Base-by-base conservation (phyloP, 2,329 filamentous ascomycete genomes). In the Fusarium lateritium region DNA sequence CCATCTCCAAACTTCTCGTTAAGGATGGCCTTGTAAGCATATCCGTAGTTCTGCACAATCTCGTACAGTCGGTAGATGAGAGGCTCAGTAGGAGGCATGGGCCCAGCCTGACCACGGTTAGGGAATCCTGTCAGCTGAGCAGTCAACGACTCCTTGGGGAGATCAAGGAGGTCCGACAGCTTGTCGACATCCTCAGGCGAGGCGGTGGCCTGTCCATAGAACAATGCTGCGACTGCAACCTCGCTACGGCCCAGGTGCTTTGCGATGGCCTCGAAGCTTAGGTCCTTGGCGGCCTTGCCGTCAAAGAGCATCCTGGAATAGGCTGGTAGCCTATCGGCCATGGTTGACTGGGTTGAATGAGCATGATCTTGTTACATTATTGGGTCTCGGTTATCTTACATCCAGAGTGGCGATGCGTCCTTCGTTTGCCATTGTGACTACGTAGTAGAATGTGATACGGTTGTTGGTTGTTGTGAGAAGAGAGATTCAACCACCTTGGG, bases 1-100 rank as follows among this genome's bases (percentile, higher is more conserved):
- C 95, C 95, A 77, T 94, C 92, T 0, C 92, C 92, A 77, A 94
- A 94, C 85, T 98, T 98, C 86, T 98, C 95, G 73, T 98, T 98
- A 79, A 98, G 79, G 6, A 98, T 88, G 1, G 94, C 94, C 86
- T 98, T 98, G 82, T 97, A 98, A 1, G 94, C 93, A 79, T 97
- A 97, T 2, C 95, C 95, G 76, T 98, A 98, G 79, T 97, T 98
- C 83, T 98, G 94, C 66, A 98, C 91, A 77, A 98, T 92, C 85
- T 98, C 95, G 79, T 94, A 98, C 62, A 98, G 79, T 4, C 95
- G 86, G 80, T 98, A 98, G 76, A 98, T 94, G 72, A 80, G 76
- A 22, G 80, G 80, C 43, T 81, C 79, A 21, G 72, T 69, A 7
- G 79, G 79, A 14, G 79, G 79, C 79, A 81, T 80, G 6, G 75